phyloP scores from a whole-genome alignment of 2,329 filamentous ascomycete species.

The Gnomoniopsis sp. region DNA sequence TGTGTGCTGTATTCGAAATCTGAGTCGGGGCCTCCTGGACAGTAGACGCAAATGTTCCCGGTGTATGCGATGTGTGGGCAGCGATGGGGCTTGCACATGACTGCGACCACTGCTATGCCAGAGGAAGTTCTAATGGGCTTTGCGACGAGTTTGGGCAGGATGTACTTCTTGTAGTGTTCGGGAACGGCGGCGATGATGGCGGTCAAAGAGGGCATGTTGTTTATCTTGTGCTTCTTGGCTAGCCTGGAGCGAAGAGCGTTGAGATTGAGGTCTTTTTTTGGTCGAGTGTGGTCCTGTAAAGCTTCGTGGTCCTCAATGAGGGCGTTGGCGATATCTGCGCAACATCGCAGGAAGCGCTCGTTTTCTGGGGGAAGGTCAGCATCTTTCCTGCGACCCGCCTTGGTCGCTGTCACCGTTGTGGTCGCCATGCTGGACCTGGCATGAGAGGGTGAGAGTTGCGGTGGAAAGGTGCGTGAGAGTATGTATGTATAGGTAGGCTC shows the following conservation, averaged over 20 bases:
- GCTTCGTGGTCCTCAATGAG: conserved; percentile 93
- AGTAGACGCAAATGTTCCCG: conserved; percentile 98
- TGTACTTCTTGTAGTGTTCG: conserved; percentile 99
- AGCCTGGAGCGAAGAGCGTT: conserved; percentile 84
- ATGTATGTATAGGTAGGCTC: no score
- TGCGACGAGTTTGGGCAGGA: conserved; percentile 90
- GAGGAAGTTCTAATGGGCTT: conserved; percentile 96
- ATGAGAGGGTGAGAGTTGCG: not conserved
- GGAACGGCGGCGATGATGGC: conserved; percentile 97
- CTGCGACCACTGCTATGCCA: conserved; percentile 95
- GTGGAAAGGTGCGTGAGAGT: no score
- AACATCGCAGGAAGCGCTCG: conserved; percentile 89
- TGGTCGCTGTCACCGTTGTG: conserved; percentile 44
- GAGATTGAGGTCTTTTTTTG: conserved; percentile 85
- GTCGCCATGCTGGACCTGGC: conserved; percentile 26
- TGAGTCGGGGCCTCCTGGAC: conserved; percentile 92
- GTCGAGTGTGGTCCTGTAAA: conserved; percentile 66
- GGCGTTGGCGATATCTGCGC: conserved; percentile 89
- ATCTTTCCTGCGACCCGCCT: conserved; percentile 69
- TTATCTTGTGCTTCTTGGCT: conserved; percentile 87
- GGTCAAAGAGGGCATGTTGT: conserved; percentile 84
- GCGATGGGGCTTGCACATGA: conserved; percentile 98
- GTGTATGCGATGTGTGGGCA: conserved; percentile 98
- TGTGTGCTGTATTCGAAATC: conserved; percentile 99
- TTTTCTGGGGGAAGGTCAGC: conserved; percentile 83